These are phyloP conservation scores for Solioccasus polychromus DNA, from an alignment of 768 basidiomycete genomes.

Conservation along the genomic window DNA sequence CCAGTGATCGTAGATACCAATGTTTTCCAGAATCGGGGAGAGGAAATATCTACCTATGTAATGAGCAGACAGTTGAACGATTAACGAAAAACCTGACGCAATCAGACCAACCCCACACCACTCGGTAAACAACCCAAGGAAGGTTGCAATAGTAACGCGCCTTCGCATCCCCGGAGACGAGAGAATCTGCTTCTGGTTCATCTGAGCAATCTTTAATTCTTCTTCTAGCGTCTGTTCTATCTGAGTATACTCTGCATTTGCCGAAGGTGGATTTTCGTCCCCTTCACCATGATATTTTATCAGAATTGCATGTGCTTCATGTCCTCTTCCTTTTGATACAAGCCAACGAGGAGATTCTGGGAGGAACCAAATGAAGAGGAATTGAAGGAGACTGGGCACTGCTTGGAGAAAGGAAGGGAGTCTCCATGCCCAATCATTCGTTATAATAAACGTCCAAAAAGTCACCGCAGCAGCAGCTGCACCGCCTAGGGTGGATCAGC, in stretches of 20 bases:
- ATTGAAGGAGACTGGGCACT: conserved; percentile 39
- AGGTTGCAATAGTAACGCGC: conserved; percentile 5
- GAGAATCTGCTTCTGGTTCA: not conserved
- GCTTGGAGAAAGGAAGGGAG: not conserved
- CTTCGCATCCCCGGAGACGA: conserved; percentile 11
- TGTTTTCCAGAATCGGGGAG: conserved; percentile 12
- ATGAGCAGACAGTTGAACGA: not conserved
- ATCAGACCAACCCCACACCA: conserved; percentile 15
- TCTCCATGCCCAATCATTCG: conserved; percentile 7
- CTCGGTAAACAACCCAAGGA: conserved; percentile 6
- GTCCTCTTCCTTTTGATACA: conserved; percentile 50
- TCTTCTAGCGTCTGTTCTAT: conserved; percentile 52
- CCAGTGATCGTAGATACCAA: conserved; percentile 18
- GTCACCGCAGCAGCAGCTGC: too few relatives aligned
- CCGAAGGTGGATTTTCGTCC: conserved; percentile 47
- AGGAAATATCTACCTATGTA: conserved; percentile 6
- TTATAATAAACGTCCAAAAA: too few relatives aligned
- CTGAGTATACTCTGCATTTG: conserved; percentile 55
- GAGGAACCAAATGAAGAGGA: conserved; percentile 53
- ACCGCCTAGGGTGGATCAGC: too few relatives aligned
- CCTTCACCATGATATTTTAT: conserved; percentile 63
- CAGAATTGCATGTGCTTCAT: conserved; percentile 47
- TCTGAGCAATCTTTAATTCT: conserved; percentile 3
- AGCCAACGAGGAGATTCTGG: conserved; percentile 66
- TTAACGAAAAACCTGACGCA: not conserved